Conservation (phyloP, 192 early-diverging fungal genomes). For the Coemansia biformis region DNA sequence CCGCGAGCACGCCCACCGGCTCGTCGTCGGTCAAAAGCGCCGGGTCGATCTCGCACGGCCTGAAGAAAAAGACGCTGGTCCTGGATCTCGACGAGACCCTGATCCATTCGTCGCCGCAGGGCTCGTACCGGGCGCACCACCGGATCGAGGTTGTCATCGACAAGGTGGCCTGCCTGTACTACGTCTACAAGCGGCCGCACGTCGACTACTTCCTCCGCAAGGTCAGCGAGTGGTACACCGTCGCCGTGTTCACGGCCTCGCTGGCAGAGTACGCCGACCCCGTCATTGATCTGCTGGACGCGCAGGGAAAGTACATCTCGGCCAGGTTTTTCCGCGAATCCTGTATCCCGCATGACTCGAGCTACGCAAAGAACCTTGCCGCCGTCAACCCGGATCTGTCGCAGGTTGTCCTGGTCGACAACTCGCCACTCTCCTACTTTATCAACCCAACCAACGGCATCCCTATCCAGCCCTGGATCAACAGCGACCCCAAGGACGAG, state of each 20-base stretch:
- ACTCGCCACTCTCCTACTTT: conserved; percentile 68
- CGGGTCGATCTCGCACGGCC: conserved; percentile 7
- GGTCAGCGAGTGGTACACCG: conserved; percentile 57
- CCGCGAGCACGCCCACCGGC: conserved; percentile 9
- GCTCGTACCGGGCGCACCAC: conserved; percentile 54
- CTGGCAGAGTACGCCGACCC: conserved; percentile 65
- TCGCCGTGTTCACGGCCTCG: conserved; percentile 70
- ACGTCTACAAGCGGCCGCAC: conserved; percentile 60
- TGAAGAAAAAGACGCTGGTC: conserved; percentile 54
- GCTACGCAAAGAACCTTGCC: conserved; percentile 64
- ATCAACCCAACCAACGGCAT: conserved; percentile 68
- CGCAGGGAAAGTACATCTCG: conserved; percentile 53
- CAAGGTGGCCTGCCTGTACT: conserved; percentile 56
- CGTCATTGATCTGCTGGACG: conserved; percentile 58
- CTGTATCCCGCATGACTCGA: conserved; percentile 58
- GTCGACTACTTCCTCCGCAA: conserved; percentile 58
- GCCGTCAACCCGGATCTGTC: conserved; percentile 59
- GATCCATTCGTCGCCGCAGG: conserved; percentile 60
- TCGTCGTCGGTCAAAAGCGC: conserved; percentile 3
- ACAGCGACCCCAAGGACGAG: conserved; percentile 61
- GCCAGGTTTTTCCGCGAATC: conserved; percentile 64
- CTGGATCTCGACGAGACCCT: conserved; percentile 67
- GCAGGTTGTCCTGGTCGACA: conserved; percentile 65
- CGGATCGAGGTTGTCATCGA: conserved; percentile 63
- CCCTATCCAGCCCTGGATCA: conserved; percentile 64